Evolutionary conservation across 257 asterid species (phyloP).

Genomic region (Nicotiana otophora): DNA sequence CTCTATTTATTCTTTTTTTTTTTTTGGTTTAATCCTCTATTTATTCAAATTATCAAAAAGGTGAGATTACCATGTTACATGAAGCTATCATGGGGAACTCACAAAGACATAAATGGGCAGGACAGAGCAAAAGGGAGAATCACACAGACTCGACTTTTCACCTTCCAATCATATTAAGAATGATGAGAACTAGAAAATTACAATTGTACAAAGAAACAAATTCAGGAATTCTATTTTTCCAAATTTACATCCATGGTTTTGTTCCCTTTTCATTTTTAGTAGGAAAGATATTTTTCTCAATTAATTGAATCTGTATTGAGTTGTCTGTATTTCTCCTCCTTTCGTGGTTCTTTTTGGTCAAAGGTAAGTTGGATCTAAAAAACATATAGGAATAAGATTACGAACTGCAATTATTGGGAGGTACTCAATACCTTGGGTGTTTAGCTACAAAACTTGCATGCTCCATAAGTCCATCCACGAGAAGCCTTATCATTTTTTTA

Average conservation of each 20-base stretch:
- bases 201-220: neutral
- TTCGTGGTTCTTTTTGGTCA: neutral
- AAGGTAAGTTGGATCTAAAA: neutral
- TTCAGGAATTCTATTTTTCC: neutral
- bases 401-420: neutral
- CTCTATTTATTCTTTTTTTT: too few relatives aligned
- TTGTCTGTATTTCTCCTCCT: neutral
- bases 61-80: neutral
- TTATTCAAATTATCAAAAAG: neutral
- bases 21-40: neutral
- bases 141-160: neutral
- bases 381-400: neutral
- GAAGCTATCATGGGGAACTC: neutral
- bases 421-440: neutral
- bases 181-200: neutral
- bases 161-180: neutral
- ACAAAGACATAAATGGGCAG: neutral
- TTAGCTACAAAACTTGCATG: neutral
- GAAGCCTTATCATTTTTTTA: neutral
- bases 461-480: neutral
- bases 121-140: neutral
- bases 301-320: neutral
- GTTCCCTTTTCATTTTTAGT: too few relatives aligned
- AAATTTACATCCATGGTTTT: neutral
- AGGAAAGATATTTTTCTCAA: too few relatives aligned